Percentiles rank a stretch among this genome's conserved stretches.
Evolutionary conservation across 768 basidiomycete genomes (phyloP).

Genomic region (Pholiota microspora): DNA sequence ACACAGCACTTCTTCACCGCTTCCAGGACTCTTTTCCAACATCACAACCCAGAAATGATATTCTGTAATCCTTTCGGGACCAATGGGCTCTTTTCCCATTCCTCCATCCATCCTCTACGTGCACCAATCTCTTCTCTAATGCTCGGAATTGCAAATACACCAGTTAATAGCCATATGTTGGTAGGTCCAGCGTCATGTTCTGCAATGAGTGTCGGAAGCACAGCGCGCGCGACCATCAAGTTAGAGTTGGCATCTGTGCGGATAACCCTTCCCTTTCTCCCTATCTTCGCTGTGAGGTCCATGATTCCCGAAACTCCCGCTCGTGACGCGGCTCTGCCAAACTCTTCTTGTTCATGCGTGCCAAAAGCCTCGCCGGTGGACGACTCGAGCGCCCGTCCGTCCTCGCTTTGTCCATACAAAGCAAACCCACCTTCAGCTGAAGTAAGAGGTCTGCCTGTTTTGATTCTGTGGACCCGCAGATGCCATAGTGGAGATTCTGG

Average conservation of each 20-base stretch:
- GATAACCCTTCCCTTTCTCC: conserved; percentile 40
- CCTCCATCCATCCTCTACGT: conserved; percentile 40
- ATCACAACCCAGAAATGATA: background rate
- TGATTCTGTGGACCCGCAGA: conserved; percentile 63
- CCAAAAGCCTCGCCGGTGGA: conserved; percentile 41
- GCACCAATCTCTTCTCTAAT: conserved; percentile 34
- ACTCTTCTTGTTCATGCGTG: conserved; percentile 44
- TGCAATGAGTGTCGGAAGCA: conserved; percentile 62
- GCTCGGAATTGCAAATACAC: conserved; percentile 60
- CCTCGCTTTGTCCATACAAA: conserved; percentile 62
- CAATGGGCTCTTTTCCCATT: conserved; percentile 46
- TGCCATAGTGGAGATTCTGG: conserved; percentile 62
- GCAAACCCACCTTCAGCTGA: conserved; percentile 73
- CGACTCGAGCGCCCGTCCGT: conserved; percentile 59
- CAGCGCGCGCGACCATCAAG: conserved; percentile 61
- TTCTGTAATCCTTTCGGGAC: conserved; percentile 36
- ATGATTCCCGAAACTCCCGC: conserved; percentile 65
- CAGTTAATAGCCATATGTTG: conserved; percentile 62
- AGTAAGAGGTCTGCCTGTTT: conserved; percentile 44
- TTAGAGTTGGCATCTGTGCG: conserved; percentile 74
- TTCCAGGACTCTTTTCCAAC: background rate
- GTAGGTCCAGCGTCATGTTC: conserved; percentile 36
- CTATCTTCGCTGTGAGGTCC: conserved; percentile 35
- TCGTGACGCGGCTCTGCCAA: conserved; percentile 51
- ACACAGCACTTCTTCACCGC: too few relatives aligned